Conservation (phyloP, 441 rosid species). For the Euphorbia schlechtendalii region DNA sequence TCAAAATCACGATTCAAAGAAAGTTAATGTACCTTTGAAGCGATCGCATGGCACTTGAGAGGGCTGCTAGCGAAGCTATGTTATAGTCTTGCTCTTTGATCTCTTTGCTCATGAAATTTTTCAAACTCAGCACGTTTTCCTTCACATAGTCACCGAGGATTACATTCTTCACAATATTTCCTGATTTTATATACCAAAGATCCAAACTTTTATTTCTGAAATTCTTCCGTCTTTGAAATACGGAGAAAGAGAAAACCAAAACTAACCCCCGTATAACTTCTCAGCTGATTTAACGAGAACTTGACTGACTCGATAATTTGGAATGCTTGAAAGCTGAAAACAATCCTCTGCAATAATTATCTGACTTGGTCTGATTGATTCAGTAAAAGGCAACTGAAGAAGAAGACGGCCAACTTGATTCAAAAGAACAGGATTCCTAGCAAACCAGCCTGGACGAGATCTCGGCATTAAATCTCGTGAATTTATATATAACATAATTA, state of each 20-base stretch:
- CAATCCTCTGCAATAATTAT: constrained; percentile 71
- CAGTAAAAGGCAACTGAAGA: constrained; percentile 37
- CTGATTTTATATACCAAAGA: constrained; percentile 23
- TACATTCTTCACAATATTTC: constrained; percentile 38
- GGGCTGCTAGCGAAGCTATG: constrained; percentile 68
- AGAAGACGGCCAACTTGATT: constrained; percentile 59
- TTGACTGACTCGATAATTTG: constrained; percentile 37
- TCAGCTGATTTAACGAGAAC: constrained; percentile 52
- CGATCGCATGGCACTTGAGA: constrained; percentile 61
- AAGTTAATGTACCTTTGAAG: constrained; percentile 50
- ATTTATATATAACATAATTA: neutral
- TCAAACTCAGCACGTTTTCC: constrained; percentile 61
- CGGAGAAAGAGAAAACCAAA: neutral
- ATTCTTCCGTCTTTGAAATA: neutral
- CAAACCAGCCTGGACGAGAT: constrained; percentile 65
- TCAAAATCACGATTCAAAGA: neutral
- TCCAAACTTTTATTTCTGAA: constrained; percentile 3
- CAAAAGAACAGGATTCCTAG: constrained; percentile 45
- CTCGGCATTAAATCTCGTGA: neutral
- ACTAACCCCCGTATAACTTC: constrained; percentile 57
- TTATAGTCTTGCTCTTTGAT: constrained; percentile 29
- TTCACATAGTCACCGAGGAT: constrained; percentile 55
- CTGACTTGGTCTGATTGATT: constrained; percentile 34
- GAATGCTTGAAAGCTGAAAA: constrained; percentile 61
- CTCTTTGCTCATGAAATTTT: constrained; percentile 45